Percentiles rank a stretch among this genome's conserved stretches.
Conservation (phyloP, 1,139 yeast species). For the Pneumocystis murina region DNA sequence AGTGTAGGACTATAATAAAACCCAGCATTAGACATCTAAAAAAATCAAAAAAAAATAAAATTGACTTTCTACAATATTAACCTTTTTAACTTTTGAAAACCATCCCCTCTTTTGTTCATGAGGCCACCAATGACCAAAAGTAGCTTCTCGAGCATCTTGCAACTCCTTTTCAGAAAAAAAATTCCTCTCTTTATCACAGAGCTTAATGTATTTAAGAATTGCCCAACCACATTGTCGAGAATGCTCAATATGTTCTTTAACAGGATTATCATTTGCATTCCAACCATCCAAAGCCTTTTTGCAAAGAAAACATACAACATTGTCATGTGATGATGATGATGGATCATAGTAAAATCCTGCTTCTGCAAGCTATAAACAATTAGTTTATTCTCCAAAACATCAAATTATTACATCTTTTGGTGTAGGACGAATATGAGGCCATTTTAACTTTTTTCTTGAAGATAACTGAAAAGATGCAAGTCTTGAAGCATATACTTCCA, state of each 20-base stretch:
- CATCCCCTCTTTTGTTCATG: conserved; percentile 31
- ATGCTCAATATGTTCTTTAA: conserved; percentile 33
- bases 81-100: conserved; percentile 22
- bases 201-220: conserved; percentile 4
- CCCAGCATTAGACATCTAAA: conserved; percentile 46
- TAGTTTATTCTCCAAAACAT: not conserved
- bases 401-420: conserved; percentile 10
- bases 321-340: conserved; percentile 23
- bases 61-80: conserved; percentile 22
- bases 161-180: conserved; percentile 31
- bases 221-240: conserved; percentile 37
- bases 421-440: conserved; percentile 24
- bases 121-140: conserved; percentile 45
- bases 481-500: not conserved
- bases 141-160: conserved; percentile 31
- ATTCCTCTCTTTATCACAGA: conserved; percentile 10
- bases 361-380: conserved; percentile 32
- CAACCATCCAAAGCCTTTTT: conserved; percentile 27
- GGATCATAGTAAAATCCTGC: conserved; percentile 64
- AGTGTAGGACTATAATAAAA: conserved; percentile 54
- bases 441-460: conserved; percentile 9
- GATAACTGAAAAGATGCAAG: not conserved
- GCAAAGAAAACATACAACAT: conserved; percentile 54
- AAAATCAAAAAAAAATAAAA: not conserved
- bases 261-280: conserved; percentile 26